Evolutionary conservation across 345 rosid genomes (phyloP).

Genomic region (Odontarrhena argentea): DNA sequence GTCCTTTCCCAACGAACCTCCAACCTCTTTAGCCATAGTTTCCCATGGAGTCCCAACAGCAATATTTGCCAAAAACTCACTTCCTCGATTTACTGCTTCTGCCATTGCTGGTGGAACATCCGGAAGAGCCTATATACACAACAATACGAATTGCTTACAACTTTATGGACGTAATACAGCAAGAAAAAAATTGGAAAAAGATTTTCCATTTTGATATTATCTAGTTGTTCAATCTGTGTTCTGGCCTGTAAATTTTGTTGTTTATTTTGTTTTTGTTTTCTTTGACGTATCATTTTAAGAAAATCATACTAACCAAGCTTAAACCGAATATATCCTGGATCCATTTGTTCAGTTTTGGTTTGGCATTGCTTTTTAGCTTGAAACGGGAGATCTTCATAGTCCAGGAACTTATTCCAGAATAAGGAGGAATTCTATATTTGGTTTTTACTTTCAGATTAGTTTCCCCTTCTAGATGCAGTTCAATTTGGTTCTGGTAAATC

Average conservation of each 20-base stretch:
- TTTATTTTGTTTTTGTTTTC: too few species aligned
- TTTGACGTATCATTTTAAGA: not conserved
- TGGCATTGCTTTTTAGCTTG: too few species aligned
- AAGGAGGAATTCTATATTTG: too few species aligned
- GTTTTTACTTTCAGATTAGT: too few species aligned
- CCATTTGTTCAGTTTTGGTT: too few species aligned
- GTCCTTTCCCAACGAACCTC: conserved; percentile 70
- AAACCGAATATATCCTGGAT: not conserved
- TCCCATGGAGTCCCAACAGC: conserved; percentile 95
- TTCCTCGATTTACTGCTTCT: conserved; percentile 86
- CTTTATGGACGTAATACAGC: not conserved
- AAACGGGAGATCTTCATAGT: too few species aligned
- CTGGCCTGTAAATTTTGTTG: too few species aligned
- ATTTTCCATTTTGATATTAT: not conserved
- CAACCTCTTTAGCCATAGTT: conserved; percentile 86
- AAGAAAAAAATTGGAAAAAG: not conserved
- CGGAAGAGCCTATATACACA: conserved; percentile 66
- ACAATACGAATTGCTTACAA: conserved; percentile 8
- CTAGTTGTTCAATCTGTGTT: not conserved
- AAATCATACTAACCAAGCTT: not conserved
- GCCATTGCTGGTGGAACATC: conserved; percentile 99
- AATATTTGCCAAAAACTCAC: conserved; percentile 76
- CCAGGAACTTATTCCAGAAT: too few species aligned
- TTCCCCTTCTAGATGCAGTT: too few species aligned
- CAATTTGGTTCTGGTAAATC: too few species aligned